These are phyloP conservation scores for Wakefieldia striispora DNA, from an alignment of 768 basidiomycete genomes.

Conservation along the genomic window DNA sequence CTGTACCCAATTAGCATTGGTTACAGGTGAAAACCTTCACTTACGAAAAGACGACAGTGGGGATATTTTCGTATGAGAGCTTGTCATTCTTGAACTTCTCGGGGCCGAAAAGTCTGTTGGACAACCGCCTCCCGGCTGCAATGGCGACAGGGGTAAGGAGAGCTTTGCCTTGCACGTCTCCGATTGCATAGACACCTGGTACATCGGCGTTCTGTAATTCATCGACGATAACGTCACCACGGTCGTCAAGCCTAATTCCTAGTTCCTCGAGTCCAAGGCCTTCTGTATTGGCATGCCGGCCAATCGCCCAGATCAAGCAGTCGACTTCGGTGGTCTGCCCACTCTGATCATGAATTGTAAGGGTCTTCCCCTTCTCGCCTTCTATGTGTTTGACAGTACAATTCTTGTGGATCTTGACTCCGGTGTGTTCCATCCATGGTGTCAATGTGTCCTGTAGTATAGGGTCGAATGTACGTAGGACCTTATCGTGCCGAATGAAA, in stretches of 20 bases:
- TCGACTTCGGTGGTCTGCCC: conserved; percentile 86
- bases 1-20: conserved; percentile 37
- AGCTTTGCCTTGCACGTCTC: conserved; percentile 91
- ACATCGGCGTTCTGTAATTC: conserved; percentile 86
- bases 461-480: conserved; percentile 92
- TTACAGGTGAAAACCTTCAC: conserved; percentile 32
- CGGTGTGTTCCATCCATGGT: conserved; percentile 92
- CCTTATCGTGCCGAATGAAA: conserved; percentile 85
- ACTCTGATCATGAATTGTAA: conserved; percentile 73
- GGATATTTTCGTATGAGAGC: conserved; percentile 84
- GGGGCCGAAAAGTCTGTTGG: conserved; percentile 89
- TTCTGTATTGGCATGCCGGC: conserved; percentile 78
- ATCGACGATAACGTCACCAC: conserved; percentile 87
- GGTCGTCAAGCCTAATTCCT: conserved; percentile 70
- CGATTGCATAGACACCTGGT: conserved; percentile 73
- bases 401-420: conserved; percentile 82
- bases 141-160: conserved; percentile 97
- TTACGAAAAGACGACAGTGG: conserved; percentile 95
- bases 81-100: conserved; percentile 85
- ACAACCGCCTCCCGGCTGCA: conserved; percentile 85
- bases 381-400: conserved; percentile 75
- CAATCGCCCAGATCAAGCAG: conserved; percentile 90
- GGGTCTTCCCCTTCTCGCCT: conserved; percentile 64
- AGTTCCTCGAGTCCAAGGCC: conserved; percentile 73
- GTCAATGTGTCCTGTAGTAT: conserved; percentile 79